Base-by-base conservation (phyloP, 73 alveolate species). In the Stentor coeruleus region DNA sequence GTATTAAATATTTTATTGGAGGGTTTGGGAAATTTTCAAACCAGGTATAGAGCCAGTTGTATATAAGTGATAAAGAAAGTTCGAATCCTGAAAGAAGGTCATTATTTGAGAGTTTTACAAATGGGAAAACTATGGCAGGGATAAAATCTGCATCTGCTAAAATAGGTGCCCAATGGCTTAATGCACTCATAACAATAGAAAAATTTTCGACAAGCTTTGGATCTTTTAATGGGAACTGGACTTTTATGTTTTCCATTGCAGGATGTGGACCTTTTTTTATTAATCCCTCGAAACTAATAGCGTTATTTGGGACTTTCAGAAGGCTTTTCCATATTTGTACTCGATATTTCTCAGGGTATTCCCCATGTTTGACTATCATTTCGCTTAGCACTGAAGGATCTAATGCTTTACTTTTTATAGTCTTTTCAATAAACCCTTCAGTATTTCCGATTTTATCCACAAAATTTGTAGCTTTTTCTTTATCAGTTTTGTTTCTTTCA, bases 341-440 rank as follows among this genome's bases (percentile, higher is more conserved):
- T 77, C 96, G 81, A 59, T 90, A 85, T 55, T 90, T 87, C 26
- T 74, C 89, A 30, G 96, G 96, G 85, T 57, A 90, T 59, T 90
- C 91, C 6, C 91, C 90, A 39, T 59, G 87, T 73, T 86, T 33
- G 36, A 82, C 59, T 2, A 90, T 85, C 90, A 90, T 84, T 35
- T 58, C n/a, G n/a, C n/a, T n/a, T n/a, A n/a, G n/a, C n/a, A n/a
- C n/a, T n/a, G n/a, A n/a, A n/a, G n/a, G n/a, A n/a, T n/a, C n/a
- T n/a, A n/a, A n/a, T n/a, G n/a, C n/a, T n/a, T n/a, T n/a, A n/a
- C n/a, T n/a, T n/a, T n/a, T n/a, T n/a, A n/a, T n/a, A n/a, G n/a
- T n/a, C n/a, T n/a, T n/a, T n/a, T n/a, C n/a, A n/a, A n/a, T n/a
- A n/a, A n/a, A n/a, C n/a, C n/a, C n/a, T n/a, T n/a, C n/a, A n/a